These are phyloP conservation scores for Hymenoscyphus occultus DNA, from an alignment of 2,329 filamentous ascomycete species.

Conservation along the genomic window DNA sequence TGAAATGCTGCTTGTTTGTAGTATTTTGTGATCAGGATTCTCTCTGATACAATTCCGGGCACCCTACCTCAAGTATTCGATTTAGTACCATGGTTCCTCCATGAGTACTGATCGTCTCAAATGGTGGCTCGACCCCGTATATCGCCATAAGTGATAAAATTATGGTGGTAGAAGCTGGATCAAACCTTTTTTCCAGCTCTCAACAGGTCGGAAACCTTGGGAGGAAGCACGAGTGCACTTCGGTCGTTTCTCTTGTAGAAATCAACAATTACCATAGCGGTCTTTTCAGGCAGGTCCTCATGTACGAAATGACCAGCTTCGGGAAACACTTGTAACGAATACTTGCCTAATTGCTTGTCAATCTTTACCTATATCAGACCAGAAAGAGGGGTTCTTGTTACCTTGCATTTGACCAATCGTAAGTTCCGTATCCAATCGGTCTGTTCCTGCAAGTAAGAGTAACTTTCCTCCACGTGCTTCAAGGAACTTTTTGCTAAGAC, in stretches of 20 bases:
- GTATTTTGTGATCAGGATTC: background rate
- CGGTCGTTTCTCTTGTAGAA: constrained; percentile 92
- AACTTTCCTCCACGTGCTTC: constrained; percentile 78
- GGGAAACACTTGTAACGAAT: constrained; percentile 89
- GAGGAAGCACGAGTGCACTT: constrained; percentile 78
- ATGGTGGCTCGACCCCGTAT: background rate
- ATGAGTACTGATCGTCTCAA: background rate
- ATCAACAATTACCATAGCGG: constrained; percentile 78
- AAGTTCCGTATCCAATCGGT: constrained; percentile 84
- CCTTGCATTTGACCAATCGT: constrained; percentile 98
- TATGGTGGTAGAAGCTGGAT: constrained; percentile 37
- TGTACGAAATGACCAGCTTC: constrained; percentile 97
- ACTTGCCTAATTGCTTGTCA: constrained; percentile 65
- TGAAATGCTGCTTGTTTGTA: background rate
- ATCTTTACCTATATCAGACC: background rate
- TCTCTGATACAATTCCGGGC: background rate
- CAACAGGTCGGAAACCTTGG: constrained; percentile 79
- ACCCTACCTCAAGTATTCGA: background rate
- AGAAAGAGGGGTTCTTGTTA: constrained; percentile 37
- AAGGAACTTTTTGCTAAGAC: constrained; percentile 85
- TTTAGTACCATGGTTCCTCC: background rate
- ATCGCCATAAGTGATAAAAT: background rate
- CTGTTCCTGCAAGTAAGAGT: constrained; percentile 81
- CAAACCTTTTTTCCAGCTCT: constrained; percentile 58
- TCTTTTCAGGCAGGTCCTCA: constrained; percentile 90